Percentiles rank a stretch among this genome's conserved stretches.
Conservation (phyloP, 2,329 filamentous ascomycete genomes). For the Mollisiaceae sp. region DNA sequence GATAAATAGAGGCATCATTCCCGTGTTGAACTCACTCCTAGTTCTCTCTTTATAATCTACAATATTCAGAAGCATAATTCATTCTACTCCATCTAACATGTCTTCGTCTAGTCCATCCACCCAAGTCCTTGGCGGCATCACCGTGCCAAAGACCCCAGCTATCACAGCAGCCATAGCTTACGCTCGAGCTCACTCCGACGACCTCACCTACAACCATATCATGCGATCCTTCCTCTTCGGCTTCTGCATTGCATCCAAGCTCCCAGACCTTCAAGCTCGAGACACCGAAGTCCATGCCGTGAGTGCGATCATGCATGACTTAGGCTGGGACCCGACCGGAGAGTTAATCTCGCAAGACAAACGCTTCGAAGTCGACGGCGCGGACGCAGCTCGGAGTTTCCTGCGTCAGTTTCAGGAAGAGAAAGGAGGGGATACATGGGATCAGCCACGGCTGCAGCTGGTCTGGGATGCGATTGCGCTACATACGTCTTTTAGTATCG, state of each 20-base stretch:
- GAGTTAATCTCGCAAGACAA: slow-evolving; percentile 49
- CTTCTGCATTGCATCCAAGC: slow-evolving; percentile 44
- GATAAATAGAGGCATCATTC: no score
- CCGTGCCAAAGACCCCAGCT: slow-evolving; percentile 45
- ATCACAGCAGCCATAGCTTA: slow-evolving; percentile 44
- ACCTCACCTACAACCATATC: slow-evolving; percentile 47
- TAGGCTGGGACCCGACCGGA: slow-evolving; percentile 49
- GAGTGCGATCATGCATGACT: slow-evolving; percentile 49
- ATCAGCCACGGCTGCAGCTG: slow-evolving; percentile 46
- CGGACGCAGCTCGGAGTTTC: slow-evolving; percentile 50
- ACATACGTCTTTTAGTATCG: slow-evolving; percentile 47
- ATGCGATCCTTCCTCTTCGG: slow-evolving; percentile 45
- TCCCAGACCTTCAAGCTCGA: slow-evolving; percentile 35
- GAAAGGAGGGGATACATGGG: slow-evolving; percentile 21
- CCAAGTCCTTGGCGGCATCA: slow-evolving; percentile 42
- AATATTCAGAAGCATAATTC: neutral
- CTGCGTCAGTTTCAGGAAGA: slow-evolving; percentile 50
- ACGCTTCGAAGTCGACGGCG: slow-evolving; percentile 58
- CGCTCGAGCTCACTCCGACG: slow-evolving; percentile 41
- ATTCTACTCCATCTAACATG: slow-evolving; percentile 6
- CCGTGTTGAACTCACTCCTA: no score
- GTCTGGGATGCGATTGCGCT: slow-evolving; percentile 57
- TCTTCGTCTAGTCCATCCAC: slow-evolving; percentile 7
- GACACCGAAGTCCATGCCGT: slow-evolving; percentile 49
- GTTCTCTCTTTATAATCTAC: no score